Evolutionary conservation across 163 green algal species (phyloP).

Genomic region (Scenedesmus sp.): DNA sequence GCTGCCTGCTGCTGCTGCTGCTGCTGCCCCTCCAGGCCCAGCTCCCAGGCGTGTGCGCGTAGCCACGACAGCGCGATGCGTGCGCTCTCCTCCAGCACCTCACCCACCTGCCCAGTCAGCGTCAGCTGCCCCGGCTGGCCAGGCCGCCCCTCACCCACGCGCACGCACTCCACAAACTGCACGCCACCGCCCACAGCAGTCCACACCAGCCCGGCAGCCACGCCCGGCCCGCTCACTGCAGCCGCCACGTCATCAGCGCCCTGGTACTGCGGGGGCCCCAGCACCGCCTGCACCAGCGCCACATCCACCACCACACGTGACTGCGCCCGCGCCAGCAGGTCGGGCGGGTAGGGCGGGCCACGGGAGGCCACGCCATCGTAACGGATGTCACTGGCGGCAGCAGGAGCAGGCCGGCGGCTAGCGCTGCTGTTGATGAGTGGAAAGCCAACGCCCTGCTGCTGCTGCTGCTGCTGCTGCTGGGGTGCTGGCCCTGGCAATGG

Average conservation of each 20-base stretch:
- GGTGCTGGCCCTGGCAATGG: not conserved
- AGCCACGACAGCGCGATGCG: constrained; percentile 85
- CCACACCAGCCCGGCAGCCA: constrained; percentile 92
- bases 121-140: constrained; percentile 72
- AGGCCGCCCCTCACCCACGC: constrained; percentile 71
- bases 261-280: constrained; percentile 73
- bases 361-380: constrained; percentile 29
- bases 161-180: constrained; percentile 89
- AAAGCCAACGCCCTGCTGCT: not conserved
- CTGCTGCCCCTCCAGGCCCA: constrained; percentile 57
- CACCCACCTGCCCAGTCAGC: constrained; percentile 83
- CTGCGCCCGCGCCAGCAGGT: constrained; percentile 18
- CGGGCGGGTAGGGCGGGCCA: constrained; percentile 32
- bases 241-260: constrained; percentile 60
- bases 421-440: not conserved
- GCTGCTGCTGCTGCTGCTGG: constrained; percentile 34
- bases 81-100: constrained; percentile 85
- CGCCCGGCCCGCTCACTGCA: constrained; percentile 73
- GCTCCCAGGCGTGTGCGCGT: constrained; percentile 67
- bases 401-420: not conserved
- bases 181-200: constrained; percentile 84
- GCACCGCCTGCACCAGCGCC: constrained; percentile 78
- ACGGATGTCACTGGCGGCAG: constrained; percentile 20
- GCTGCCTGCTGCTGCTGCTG: not conserved
- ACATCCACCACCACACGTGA: constrained; percentile 65